A percentile compares a stretch with the other conserved stretches of the same genome.
Evolutionary conservation across 805 yeast species (phyloP).

Genomic region (Candida ortonii): DNA sequence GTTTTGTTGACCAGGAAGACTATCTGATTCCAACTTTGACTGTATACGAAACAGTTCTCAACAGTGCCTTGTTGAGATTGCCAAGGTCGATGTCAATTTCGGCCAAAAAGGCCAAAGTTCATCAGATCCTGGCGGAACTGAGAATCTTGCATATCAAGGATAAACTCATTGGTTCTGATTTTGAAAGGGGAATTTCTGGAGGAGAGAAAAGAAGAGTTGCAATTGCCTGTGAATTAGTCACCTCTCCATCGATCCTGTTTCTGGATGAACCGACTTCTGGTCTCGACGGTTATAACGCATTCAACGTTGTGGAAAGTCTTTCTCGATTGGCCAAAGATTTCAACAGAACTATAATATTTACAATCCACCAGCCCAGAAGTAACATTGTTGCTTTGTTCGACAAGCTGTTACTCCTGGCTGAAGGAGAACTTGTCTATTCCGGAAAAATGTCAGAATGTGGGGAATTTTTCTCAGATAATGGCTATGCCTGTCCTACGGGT

Average conservation of each 20-base stretch:
- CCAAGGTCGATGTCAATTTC: conserved; percentile 75
- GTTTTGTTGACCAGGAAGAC: conserved; percentile 97
- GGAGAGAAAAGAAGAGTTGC: conserved; percentile 92
- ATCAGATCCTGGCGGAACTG: conserved; percentile 81
- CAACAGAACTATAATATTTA: conserved; percentile 84
- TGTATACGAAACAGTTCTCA: conserved; percentile 91
- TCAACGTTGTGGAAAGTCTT: conserved; percentile 81
- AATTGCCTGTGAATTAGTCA: conserved; percentile 89
- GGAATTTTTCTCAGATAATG: conserved; percentile 70
- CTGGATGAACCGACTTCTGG: conserved; percentile 96
- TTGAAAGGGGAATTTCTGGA: conserved; percentile 88
- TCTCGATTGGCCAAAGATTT: conserved; percentile 76
- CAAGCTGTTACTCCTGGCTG: conserved; percentile 72
- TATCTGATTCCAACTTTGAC: conserved; percentile 87
- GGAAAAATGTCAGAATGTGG: conserved; percentile 77
- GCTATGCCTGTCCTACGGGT: conserved; percentile 82
- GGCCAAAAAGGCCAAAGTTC: conserved; percentile 74
- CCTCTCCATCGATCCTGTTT: conserved; percentile 79
- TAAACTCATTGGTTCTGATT: conserved; percentile 82
- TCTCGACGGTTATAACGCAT: conserved; percentile 89
- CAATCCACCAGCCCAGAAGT: conserved; percentile 96
- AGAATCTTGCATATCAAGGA: conserved; percentile 82
- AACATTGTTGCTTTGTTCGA: conserved; percentile 92
- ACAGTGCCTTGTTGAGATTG: conserved; percentile 83
- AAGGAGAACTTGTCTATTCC: conserved; percentile 82